A percentile compares a stretch with the other conserved stretches of the same genome.
phyloP scores from a whole-genome alignment of 2,329 filamentous ascomycete species.

The Penicillium occitanis region DNA sequence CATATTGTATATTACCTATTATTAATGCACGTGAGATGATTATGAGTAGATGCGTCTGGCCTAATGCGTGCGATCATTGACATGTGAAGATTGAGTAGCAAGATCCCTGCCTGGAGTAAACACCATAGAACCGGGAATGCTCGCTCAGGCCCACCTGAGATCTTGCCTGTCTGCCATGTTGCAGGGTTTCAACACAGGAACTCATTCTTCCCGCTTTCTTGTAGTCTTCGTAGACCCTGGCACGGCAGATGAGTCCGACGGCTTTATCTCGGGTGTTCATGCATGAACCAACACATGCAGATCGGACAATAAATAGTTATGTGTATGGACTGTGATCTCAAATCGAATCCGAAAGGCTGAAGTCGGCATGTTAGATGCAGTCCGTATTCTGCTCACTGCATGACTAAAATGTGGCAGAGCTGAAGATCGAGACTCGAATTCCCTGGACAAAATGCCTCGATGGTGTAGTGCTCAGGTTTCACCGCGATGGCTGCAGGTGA shows the following conservation, averaged over 20 bases:
- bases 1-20: background rate
- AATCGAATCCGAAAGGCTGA: background rate
- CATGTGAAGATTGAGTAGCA: background rate
- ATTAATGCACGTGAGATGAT: conserved; percentile 3
- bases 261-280: conserved; percentile 7
- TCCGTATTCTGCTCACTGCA: background rate
- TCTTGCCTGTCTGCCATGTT: background rate
- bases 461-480: background rate
- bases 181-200: background rate
- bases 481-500: background rate
- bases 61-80: background rate
- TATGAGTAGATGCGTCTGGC: background rate
- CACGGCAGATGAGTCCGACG: background rate
- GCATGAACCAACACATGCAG: conserved; percentile 5
- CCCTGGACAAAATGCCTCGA: background rate
- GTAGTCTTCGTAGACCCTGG: background rate
- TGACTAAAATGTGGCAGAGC: background rate
- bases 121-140: background rate
- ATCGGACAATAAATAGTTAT: background rate
- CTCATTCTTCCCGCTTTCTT: background rate
- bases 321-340: background rate
- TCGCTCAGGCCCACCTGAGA: background rate
- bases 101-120: background rate
- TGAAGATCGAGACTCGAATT: background rate
- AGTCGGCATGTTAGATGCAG: background rate